Evolutionary conservation across 208 protist genomes (phyloP).

Genomic region (Leptomonas seymouri): DNA sequence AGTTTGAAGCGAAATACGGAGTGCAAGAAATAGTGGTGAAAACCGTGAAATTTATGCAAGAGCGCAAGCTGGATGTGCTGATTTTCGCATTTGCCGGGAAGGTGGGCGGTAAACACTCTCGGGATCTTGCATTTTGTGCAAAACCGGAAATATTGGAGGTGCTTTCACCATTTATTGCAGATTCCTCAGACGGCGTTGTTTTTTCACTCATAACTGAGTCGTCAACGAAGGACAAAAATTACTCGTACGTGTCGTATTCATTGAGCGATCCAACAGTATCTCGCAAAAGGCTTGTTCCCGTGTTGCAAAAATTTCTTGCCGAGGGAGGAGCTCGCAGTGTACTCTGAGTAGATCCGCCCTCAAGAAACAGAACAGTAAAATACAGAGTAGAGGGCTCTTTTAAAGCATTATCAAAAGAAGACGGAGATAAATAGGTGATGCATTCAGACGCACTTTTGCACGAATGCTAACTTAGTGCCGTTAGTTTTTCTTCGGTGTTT

Average conservation of each 20-base stretch:
- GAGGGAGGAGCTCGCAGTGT: slow-evolving; percentile 43
- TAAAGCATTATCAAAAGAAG: too few relatives aligned
- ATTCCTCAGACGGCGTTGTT: slow-evolving; percentile 27
- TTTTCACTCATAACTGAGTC: slow-evolving; percentile 41
- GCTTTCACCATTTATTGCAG: slow-evolving; percentile 48
- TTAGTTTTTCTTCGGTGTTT: too few relatives aligned
- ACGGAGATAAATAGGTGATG: too few relatives aligned
- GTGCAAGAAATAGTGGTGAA: slow-evolving; percentile 28
- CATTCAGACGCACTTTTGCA: too few relatives aligned
- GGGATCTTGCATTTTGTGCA: slow-evolving; percentile 63
- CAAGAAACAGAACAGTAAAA: too few relatives aligned
- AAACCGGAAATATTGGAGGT: slow-evolving; percentile 31
- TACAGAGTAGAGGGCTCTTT: too few relatives aligned
- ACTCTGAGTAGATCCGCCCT: slow-evolving; percentile 26
- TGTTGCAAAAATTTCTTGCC: slow-evolving; percentile 55
- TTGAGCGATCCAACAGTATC: slow-evolving; percentile 80
- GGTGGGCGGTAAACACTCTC: slow-evolving; percentile 46
- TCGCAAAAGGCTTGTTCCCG: slow-evolving; percentile 73
- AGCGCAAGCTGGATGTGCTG: slow-evolving; percentile 58
- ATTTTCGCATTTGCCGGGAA: slow-evolving; percentile 72
- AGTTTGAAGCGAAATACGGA: slow-evolving; percentile 43
- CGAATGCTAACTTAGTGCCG: too few relatives aligned
- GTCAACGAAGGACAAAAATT: slow-evolving; percentile 15
- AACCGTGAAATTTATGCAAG: slow-evolving; percentile 45
- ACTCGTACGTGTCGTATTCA: slow-evolving; percentile 47